phyloP scores from a whole-genome alignment of 1,139 yeast species.

The Ashbya aceris region DNA sequence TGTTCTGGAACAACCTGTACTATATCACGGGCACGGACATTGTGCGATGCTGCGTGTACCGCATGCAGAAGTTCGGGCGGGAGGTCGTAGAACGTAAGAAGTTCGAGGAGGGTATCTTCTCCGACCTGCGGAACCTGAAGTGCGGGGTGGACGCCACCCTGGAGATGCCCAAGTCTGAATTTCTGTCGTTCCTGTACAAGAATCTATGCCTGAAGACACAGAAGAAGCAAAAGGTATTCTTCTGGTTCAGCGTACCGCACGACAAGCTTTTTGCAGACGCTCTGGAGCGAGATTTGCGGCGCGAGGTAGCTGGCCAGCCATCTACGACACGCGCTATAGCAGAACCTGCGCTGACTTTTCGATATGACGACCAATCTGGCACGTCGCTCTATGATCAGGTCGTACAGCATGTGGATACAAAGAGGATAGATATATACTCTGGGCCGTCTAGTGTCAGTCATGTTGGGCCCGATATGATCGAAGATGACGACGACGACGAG shows the following conservation, averaged over 20 bases:
- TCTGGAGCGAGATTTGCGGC: constrained; percentile 80
- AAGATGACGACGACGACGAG: neutral
- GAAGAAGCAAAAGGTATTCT: constrained; percentile 92
- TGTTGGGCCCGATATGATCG: neutral
- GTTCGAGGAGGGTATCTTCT: constrained; percentile 93
- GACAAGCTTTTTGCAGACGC: constrained; percentile 92
- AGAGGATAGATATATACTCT: constrained; percentile 10
- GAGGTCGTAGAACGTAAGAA: constrained; percentile 77
- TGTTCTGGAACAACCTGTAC: constrained; percentile 83
- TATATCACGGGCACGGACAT: constrained; percentile 95
- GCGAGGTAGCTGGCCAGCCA: constrained; percentile 49
- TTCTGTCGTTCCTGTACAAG: constrained; percentile 74
- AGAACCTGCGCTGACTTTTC: constrained; percentile 59
- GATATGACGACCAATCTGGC: constrained; percentile 32
- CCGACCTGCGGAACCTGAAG: constrained; percentile 79
- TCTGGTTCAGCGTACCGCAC: constrained; percentile 95
- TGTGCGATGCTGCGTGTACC: constrained; percentile 80
- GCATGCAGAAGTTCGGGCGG: constrained; percentile 86
- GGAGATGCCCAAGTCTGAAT: constrained; percentile 81
- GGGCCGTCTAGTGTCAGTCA: constrained; percentile 2
- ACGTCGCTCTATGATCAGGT: constrained; percentile 24
- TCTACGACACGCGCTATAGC: constrained; percentile 52
- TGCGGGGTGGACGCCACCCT: constrained; percentile 82
- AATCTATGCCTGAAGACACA: constrained; percentile 88
- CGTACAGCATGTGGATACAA: constrained; percentile 14